A percentile compares a stretch with the other conserved stretches of the same genome.
phyloP scores from a whole-genome alignment of 2,329 filamentous ascomycete genomes.

The Aspergillus sp. region DNA sequence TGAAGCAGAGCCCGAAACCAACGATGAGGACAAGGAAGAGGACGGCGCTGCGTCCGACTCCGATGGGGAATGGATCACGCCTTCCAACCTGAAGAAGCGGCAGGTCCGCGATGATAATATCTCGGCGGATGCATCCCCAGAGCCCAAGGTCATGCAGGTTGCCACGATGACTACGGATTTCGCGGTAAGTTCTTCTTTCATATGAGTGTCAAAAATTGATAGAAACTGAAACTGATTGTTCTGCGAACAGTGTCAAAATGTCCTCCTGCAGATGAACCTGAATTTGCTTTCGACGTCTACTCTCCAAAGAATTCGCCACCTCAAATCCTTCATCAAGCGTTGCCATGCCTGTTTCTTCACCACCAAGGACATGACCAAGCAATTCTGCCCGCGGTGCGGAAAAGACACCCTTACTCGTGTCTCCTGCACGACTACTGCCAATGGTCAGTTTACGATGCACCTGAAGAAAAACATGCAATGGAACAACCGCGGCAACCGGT shows the following conservation, averaged over 20 bases:
- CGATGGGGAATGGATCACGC: conserved; percentile 86
- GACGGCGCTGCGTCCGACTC: conserved; percentile 35
- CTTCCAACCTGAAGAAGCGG: conserved; percentile 82
- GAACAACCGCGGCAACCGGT: conserved; percentile 90
- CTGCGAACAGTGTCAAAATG: conserved; percentile 66
- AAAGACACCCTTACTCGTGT: conserved; percentile 82
- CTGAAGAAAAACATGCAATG: conserved; percentile 94
- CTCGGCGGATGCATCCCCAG: conserved; percentile 48
- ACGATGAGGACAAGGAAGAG: conserved; percentile 23
- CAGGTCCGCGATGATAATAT: conserved; percentile 64
- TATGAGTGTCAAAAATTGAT: neutral
- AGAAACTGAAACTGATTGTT: neutral
- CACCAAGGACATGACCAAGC: conserved; percentile 77
- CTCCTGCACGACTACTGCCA: conserved; percentile 76
- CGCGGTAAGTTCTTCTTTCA: conserved; percentile 61
- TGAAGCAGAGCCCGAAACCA: conserved; percentile 16
- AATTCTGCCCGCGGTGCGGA: conserved; percentile 91
- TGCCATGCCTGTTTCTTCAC: conserved; percentile 92
- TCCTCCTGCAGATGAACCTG: conserved; percentile 89
- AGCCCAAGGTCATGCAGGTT: conserved; percentile 70
- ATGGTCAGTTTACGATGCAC: conserved; percentile 79
- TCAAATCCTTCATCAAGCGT: conserved; percentile 85
- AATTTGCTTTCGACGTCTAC: conserved; percentile 73
- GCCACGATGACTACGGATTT: conserved; percentile 95
- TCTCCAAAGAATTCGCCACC: conserved; percentile 74